These are phyloP conservation scores for Aegilops bicornis DNA, from an alignment of 176 grass and related monocot genomes.

Conservation along the genomic window DNA sequence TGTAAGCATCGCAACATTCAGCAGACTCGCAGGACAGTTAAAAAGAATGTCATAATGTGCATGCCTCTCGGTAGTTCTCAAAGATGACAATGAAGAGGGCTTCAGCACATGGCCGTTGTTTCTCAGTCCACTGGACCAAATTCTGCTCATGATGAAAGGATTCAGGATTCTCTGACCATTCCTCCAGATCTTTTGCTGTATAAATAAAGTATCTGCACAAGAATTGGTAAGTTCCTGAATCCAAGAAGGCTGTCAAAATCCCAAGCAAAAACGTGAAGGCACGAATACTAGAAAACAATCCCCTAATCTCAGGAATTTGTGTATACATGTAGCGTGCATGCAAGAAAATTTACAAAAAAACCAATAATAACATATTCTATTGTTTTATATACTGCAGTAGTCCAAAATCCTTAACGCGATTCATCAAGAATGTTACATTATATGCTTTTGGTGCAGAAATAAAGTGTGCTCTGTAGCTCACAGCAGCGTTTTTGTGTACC, in stretches of 20 bases:
- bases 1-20: slow-evolving; percentile 33
- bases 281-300: not conserved
- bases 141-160: slow-evolving; percentile 96
- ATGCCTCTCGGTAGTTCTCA: slow-evolving; percentile 90
- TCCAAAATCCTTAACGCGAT: not conserved
- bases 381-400: not conserved
- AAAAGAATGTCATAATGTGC: slow-evolving; percentile 16
- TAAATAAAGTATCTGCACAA: slow-evolving; percentile 85
- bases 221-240: slow-evolving; percentile 22
- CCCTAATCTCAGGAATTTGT: not conserved
- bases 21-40: not conserved
- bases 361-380: not conserved
- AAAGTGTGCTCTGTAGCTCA: not conserved
- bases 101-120: slow-evolving; percentile 86
- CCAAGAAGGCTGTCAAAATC: slow-evolving; percentile 4
- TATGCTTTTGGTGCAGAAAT: slow-evolving; percentile 5
- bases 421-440: not conserved
- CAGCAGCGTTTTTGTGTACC: not conserved
- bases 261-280: not conserved
- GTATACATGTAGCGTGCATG: not conserved
- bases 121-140: slow-evolving; percentile 96
- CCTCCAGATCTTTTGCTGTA: slow-evolving; percentile 92
- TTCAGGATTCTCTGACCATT: slow-evolving; percentile 86
- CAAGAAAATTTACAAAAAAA: not conserved
- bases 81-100: slow-evolving; percentile 97